Percentiles rank a stretch among this genome's conserved stretches.
Conservation (phyloP, 2,329 filamentous ascomycete species). For the Niveomyces coronatus region DNA sequence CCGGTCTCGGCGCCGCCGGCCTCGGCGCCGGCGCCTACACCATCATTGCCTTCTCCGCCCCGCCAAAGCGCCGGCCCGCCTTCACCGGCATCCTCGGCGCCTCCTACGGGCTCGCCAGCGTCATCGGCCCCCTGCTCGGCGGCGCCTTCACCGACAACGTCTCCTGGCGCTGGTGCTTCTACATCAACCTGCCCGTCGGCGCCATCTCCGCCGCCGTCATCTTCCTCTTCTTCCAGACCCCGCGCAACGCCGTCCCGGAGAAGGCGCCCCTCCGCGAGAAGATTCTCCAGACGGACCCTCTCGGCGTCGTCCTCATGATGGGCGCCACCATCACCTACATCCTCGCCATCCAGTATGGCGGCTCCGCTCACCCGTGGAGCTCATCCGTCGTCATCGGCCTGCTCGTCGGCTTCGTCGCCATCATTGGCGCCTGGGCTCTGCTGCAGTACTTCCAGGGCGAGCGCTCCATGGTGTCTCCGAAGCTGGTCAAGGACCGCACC, state of each 20-base stretch:
- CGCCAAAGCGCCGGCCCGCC: slow-evolving; percentile 14
- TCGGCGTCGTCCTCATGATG: slow-evolving; percentile 31
- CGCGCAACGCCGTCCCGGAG: slow-evolving; percentile 22
- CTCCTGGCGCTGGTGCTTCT: slow-evolving; percentile 21
- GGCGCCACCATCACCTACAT: slow-evolving; percentile 27
- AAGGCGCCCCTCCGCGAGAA: slow-evolving; percentile 26
- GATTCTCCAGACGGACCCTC: slow-evolving; percentile 32
- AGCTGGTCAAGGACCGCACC: slow-evolving; percentile 23
- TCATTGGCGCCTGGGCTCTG: slow-evolving; percentile 20
- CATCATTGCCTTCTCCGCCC: slow-evolving; percentile 30
- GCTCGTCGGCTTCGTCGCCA: slow-evolving; percentile 22
- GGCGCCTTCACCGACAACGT: slow-evolving; percentile 18
- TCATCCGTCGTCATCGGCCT: slow-evolving; percentile 25
- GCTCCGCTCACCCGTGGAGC: slow-evolving; percentile 28
- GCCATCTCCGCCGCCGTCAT: slow-evolving; percentile 18
- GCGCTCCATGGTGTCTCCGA: slow-evolving; percentile 26
- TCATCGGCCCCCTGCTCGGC: slow-evolving; percentile 18
- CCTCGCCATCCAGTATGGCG: slow-evolving; percentile 33
- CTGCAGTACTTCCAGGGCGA: slow-evolving; percentile 30
- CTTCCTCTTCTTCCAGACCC: slow-evolving; percentile 27
- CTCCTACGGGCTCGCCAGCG: slow-evolving; percentile 17
- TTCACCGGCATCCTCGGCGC: slow-evolving; percentile 18
- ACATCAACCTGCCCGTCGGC: slow-evolving; percentile 23
- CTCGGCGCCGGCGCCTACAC: slow-evolving; percentile 34
- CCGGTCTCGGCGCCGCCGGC: slow-evolving; percentile 31